Conservation (phyloP, 768 basidiomycete genomes). For the Amylocystis lapponica region DNA sequence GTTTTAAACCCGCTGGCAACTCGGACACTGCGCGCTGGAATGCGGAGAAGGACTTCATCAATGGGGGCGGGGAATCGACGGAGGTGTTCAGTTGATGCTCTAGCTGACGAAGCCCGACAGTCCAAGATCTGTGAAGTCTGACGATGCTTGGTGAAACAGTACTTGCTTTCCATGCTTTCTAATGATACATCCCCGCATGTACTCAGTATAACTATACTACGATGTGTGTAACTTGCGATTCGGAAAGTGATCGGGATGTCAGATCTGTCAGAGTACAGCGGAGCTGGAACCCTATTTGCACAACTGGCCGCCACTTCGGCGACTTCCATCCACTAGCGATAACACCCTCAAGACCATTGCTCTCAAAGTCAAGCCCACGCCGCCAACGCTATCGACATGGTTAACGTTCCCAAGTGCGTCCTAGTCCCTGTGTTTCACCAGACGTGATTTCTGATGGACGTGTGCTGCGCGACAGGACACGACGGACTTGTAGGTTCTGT, state of each 20-base stretch:
- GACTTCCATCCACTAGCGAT: constrained; percentile 8
- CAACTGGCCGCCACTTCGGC: constrained; percentile 21
- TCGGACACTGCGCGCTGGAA: constrained; percentile 30
- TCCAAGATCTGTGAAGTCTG: too few relatives aligned
- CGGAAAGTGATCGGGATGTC: too few relatives aligned
- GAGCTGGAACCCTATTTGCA: constrained; percentile 20
- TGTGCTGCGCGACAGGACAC: constrained; percentile 54
- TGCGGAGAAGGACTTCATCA: constrained; percentile 1
- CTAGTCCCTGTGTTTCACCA: not conserved
- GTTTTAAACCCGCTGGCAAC: constrained; percentile 58
- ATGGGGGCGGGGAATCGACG: constrained; percentile 6
- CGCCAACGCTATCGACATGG: constrained; percentile 56
- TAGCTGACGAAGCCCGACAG: too few relatives aligned
- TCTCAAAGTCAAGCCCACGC: constrained; percentile 21
- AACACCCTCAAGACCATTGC: constrained; percentile 11
- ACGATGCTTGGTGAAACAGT: too few relatives aligned
- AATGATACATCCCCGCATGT: too few relatives aligned
- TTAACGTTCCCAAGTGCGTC: constrained; percentile 91
- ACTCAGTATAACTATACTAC: too few relatives aligned
- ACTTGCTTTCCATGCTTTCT: too few relatives aligned
- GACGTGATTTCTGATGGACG: constrained; percentile 5
- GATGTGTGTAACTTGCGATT: too few relatives aligned
- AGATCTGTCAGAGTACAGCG: constrained; percentile 9
- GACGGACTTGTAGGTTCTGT: constrained; percentile 83
- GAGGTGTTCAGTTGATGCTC: constrained; percentile 10